These are phyloP conservation scores for Fusarium paranaense DNA, from an alignment of 2,329 filamentous ascomycete species.

Conservation along the genomic window DNA sequence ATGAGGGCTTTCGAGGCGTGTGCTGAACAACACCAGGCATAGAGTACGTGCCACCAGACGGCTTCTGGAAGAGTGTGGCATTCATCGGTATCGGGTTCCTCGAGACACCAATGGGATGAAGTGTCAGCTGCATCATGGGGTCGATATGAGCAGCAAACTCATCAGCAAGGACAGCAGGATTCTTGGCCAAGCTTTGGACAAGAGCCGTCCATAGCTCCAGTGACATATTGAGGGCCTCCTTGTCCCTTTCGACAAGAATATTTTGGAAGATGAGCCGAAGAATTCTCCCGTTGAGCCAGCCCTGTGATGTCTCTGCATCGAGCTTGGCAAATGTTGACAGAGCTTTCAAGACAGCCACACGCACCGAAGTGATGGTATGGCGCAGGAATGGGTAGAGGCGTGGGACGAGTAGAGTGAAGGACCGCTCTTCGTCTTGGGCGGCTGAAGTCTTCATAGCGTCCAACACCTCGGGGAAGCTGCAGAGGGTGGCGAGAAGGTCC, in stretches of 20 bases:
- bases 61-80: conserved; percentile 87
- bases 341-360: conserved; percentile 91
- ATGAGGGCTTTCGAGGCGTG: conserved; percentile 60
- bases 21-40: conserved; percentile 59
- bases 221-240: conserved; percentile 83
- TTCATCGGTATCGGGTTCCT: conserved; percentile 95
- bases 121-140: conserved; percentile 83
- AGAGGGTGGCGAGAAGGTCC: conserved; percentile 96
- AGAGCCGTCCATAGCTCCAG: conserved; percentile 88
- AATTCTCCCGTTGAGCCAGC: conserved; percentile 92
- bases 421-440: conserved; percentile 83
- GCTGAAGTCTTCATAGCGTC: conserved; percentile 95
- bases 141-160: conserved; percentile 83
- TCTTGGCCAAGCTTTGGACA: conserved; percentile 74
- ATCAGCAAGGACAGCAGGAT: conserved; percentile 72
- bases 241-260: conserved; percentile 90
- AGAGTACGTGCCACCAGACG: conserved; percentile 87
- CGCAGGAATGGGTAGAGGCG: conserved; percentile 95
- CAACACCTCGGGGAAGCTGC: conserved; percentile 91
- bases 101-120: conserved; percentile 92
- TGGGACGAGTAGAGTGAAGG: conserved; percentile 92
- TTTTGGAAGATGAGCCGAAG: conserved; percentile 95
- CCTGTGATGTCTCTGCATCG: conserved; percentile 80
- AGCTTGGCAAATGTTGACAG: conserved; percentile 93
- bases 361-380: conserved; percentile 96